phyloP scores from a whole-genome alignment of 345 rosid genomes.

The Sapria himalayana region DNA sequence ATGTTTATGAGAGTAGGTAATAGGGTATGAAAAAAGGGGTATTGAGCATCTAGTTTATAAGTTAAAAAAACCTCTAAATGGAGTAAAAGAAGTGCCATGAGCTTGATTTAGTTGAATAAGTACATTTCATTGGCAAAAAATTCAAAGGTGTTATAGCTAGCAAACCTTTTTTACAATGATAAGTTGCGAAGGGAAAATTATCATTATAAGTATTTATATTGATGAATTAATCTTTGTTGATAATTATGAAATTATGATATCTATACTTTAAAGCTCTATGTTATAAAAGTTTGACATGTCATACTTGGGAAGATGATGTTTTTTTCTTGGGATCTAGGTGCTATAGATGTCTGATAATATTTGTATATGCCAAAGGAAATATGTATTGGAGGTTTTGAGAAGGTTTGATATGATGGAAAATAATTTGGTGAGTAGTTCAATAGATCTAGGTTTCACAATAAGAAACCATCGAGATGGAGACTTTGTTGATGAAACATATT shows the following conservation, averaged over 20 bases:
- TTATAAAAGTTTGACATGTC: neutral
- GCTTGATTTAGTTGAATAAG: neutral
- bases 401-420: neutral
- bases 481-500: neutral
- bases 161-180: neutral
- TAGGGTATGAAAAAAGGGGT: neutral
- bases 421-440: neutral
- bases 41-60: neutral
- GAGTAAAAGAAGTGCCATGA: neutral
- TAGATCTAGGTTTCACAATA: neutral
- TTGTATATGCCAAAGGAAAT: neutral
- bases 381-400: neutral
- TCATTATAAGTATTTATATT: neutral
- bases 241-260: neutral
- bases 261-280: neutral
- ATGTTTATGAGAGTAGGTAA: neutral
- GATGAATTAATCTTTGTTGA: neutral
- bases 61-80: too few relatives aligned
- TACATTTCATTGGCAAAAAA: neutral
- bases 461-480: neutral
- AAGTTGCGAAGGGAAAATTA: neutral
- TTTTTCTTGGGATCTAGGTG: neutral
- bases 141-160: neutral
- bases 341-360: neutral
- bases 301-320: neutral